Conservation (phyloP, 805 yeast genomes). For the Candida berthetii region DNA sequence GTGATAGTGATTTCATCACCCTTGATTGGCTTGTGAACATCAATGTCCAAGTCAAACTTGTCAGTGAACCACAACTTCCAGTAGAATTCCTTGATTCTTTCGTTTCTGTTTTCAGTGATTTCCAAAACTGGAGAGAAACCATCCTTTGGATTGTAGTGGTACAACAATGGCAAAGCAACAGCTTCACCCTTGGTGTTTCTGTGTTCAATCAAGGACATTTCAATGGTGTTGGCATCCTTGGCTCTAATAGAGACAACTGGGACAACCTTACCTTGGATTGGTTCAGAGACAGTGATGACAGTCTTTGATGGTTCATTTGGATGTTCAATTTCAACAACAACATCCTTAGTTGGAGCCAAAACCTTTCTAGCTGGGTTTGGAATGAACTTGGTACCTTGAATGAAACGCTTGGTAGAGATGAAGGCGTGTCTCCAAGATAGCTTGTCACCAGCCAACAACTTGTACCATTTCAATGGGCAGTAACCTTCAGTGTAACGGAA, state of each 20-base stretch:
- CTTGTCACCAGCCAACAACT: slow-evolving; percentile 70
- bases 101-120: slow-evolving; percentile 84
- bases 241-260: slow-evolving; percentile 62
- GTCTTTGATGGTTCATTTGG: slow-evolving; percentile 48
- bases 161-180: slow-evolving; percentile 70
- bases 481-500: slow-evolving; percentile 33
- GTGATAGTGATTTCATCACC: slow-evolving; percentile 68
- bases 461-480: slow-evolving; percentile 55
- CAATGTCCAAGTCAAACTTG: slow-evolving; percentile 57
- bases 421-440: slow-evolving; percentile 91
- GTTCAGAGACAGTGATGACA: slow-evolving; percentile 59
- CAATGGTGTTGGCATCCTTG: slow-evolving; percentile 45
- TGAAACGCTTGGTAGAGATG: slow-evolving; percentile 69
- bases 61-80: slow-evolving; percentile 93
- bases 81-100: slow-evolving; percentile 90
- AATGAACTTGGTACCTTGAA: slow-evolving; percentile 79
- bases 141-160: slow-evolving; percentile 71
- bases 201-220: slow-evolving; percentile 74
- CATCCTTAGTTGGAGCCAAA: slow-evolving; percentile 65
- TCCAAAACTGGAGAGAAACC: slow-evolving; percentile 97
- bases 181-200: slow-evolving; percentile 78
- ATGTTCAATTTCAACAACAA: slow-evolving; percentile 56
- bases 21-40: slow-evolving; percentile 62
- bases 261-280: slow-evolving; percentile 60
- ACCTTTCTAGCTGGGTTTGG: slow-evolving; percentile 76